Evolutionary conservation across 208 protist species (phyloP).

Genomic region (Trypanosoma lewisi): DNA sequence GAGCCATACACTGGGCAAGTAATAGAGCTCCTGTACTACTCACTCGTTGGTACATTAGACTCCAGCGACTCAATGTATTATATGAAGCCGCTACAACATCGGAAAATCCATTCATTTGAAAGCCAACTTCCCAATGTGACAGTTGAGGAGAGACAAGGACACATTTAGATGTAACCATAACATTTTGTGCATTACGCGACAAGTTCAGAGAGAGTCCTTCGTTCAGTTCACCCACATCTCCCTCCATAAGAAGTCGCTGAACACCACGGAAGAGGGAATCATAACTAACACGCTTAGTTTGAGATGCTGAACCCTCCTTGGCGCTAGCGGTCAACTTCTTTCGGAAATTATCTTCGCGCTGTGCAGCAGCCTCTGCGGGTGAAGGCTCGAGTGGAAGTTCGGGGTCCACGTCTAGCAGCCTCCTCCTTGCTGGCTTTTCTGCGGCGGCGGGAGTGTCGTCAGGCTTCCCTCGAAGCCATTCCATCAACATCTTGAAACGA

Average conservation of each 20-base stretch:
- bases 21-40: conserved; percentile 69
- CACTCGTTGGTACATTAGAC: conserved; percentile 87
- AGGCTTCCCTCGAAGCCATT: conserved; percentile 69
- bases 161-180: conserved; percentile 84
- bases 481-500: conserved; percentile 69
- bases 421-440: conserved; percentile 37
- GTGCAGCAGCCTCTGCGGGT: conserved; percentile 26
- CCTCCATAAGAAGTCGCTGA: conserved; percentile 68
- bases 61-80: conserved; percentile 83
- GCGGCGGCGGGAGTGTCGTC: conserved; percentile 23
- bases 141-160: conserved; percentile 69
- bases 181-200: conserved; percentile 76
- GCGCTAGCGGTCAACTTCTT: conserved; percentile 72
- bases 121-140: conserved; percentile 83
- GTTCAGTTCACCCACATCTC: conserved; percentile 57
- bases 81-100: conserved; percentile 79
- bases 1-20: conserved; percentile 86
- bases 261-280: conserved; percentile 69
- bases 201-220: conserved; percentile 79
- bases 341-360: conserved; percentile 55
- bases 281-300: conserved; percentile 60
- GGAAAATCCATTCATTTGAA: conserved; percentile 90
- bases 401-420: conserved; percentile 66
- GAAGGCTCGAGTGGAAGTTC: conserved; percentile 74
- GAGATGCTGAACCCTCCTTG: conserved; percentile 46